Base-by-base conservation (phyloP, 2,329 filamentous ascomycete species). In the Cercospora brassicicola region DNA sequence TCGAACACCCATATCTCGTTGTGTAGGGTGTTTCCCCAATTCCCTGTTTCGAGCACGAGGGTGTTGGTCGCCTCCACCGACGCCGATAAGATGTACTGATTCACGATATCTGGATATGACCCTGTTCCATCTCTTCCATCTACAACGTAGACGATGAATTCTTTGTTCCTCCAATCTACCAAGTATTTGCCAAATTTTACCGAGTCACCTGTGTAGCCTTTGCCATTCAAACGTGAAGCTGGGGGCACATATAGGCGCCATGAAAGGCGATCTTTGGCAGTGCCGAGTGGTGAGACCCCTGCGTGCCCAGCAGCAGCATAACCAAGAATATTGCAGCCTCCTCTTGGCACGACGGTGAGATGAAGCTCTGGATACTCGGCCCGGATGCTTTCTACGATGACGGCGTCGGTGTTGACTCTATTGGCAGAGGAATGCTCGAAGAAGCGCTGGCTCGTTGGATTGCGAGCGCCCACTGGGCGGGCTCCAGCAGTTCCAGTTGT, bases 1-100 rank as follows among this genome's bases (percentile, higher is more conserved):
- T 72, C 68, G 45, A 87, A 91, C 0, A 92, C 87, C 82, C 88
- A 88, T 31, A 91, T 84, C 78, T 90, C 88, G 28, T 87, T 80
- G 73, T 89, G 88, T 20, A 91, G 78, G 70, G 88, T 83, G 65
- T 78, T 80, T 23, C 79, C 80, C 86, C 87, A 91, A 20, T 78
- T 76, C 0, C 86, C 85, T 0, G 84, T 87, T 2, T 84, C 84
- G 7, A 85, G 79, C 31, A 91, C 78, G 48, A 91, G 79, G 3
- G 82, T 80, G 67, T 90, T 84, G 2, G 75, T 76, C 2, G 74
- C 72, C 11, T 77, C 71, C 2, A 76, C 72, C 2, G 76, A 77
- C 5, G 74, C 60, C 5, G 81, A 82, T 31, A 84, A 76, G 65
- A 84, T 78, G 71, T 83, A 84, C 68, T 83, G 77, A 65, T 81